Base-by-base conservation (phyloP, 1,284 basidiomycete species). In the Phenoliferia sp. region DNA sequence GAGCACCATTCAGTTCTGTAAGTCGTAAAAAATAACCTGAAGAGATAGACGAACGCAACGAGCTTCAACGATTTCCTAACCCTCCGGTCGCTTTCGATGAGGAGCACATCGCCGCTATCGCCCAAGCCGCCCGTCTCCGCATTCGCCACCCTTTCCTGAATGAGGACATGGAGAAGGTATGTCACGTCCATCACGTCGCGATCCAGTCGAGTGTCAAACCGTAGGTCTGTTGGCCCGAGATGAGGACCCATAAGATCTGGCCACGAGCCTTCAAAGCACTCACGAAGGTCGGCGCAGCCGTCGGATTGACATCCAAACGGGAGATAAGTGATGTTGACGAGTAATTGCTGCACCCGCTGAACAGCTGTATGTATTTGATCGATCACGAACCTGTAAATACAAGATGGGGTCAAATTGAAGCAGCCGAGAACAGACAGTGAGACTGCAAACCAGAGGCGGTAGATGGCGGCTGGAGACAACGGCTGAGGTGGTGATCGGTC, bases 171-270 rank as follows among this genome's bases (percentile, higher is more conserved):
- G 2, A 69, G n/a, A 34, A 69, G 62, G 50, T 60, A 64, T 26
- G 68, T 64, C 44, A 66, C 36, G 59, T 69, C 64, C 54, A 65
- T 60, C 26, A 66, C 52, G 9, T 68, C 66, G 15, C 65, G 62
- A 34, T 68, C 66, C 28, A 70, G 66, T 1, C 69, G 63, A 2
- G 69, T 69, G 28, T 66, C 58, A 59, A 66, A 69, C 12, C 69
- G 66, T 3, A 71, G 62, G 28, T 71, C 33, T 56, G 54, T n/a
- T n/a, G 22, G 39, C 39, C 39, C n/a, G 15, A 15, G 39, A 12
- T n/a, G 39, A 15, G 39, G 39, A 48, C 15, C 39, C 15, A n/a
- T n/a, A n/a, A 48, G 39, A 48, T 12, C 39, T 48, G 12, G 39
- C 39, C n/a, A n/a, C 39, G 39, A 48, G 39, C n/a, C n/a, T 12